Evolutionary conservation across 257 asterid species (phyloP).

Genomic region (Echium plantagineum): DNA sequence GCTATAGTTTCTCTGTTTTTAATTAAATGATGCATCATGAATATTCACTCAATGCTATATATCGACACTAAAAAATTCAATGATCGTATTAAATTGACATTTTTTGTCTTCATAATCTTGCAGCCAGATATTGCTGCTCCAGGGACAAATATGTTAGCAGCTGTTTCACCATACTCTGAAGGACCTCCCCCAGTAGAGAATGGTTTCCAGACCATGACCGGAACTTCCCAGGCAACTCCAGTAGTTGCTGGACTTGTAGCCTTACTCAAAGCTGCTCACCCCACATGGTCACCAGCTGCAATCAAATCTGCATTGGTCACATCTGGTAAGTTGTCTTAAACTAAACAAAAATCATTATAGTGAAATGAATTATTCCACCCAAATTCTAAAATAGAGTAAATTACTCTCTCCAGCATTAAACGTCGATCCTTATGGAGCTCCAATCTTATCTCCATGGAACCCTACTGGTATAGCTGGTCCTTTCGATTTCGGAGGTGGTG

Average conservation of each 20-base stretch:
- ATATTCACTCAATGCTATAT: too few species aligned
- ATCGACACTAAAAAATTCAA: too few species aligned
- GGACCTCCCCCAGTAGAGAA: too few species aligned
- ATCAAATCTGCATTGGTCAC: slow-evolving; percentile 14
- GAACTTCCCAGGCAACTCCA: slow-evolving; percentile 15
- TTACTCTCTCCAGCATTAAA: neutral
- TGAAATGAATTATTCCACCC: too few species aligned
- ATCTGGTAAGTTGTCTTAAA: neutral
- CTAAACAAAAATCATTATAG: too few species aligned
- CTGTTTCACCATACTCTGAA: too few species aligned
- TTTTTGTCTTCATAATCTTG: too few species aligned
- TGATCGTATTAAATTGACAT: neutral
- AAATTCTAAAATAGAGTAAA: too few species aligned
- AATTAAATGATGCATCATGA: too few species aligned
- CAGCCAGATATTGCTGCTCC: neutral
- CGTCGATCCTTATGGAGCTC: neutral
- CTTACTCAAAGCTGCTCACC: slow-evolving; percentile 5
- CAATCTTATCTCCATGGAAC: neutral
- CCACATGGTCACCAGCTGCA: slow-evolving; percentile 15
- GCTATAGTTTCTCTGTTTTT: too few species aligned
- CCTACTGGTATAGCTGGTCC: neutral
- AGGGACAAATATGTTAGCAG: too few species aligned
- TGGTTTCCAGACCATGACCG: neutral
- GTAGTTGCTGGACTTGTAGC: slow-evolving; percentile 14
- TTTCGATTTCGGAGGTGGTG: neutral